These are phyloP conservation scores for Silybum marianum DNA, from an alignment of 129 eudicot genomes.

Conservation along the genomic window DNA sequence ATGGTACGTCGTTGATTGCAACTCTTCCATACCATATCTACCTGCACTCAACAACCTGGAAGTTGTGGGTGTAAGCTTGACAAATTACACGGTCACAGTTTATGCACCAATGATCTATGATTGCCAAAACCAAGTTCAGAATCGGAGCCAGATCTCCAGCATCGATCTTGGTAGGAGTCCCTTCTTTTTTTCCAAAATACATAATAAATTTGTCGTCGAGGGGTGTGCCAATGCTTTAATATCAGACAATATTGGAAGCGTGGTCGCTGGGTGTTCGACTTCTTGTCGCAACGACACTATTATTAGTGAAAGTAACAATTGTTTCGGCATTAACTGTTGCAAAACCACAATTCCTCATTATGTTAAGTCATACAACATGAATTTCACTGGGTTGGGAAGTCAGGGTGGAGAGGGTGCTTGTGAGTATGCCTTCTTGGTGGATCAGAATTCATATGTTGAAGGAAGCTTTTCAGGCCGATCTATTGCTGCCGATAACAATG, in stretches of 20 bases:
- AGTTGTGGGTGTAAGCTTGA: neutral
- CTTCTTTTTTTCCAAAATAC: neutral
- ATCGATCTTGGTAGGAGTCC: slow-evolving; percentile 11
- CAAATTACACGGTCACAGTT: neutral
- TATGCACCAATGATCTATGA: neutral
- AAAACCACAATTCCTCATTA: neutral
- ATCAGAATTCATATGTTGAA: neutral
- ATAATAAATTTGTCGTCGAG: neutral
- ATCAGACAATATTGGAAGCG: neutral
- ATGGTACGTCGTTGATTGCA: slow-evolving; percentile 14
- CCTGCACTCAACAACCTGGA: neutral
- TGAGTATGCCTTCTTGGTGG: slow-evolving; percentile 7
- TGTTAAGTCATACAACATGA: neutral
- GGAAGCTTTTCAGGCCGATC: neutral
- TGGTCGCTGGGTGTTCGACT: neutral
- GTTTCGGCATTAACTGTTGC: neutral
- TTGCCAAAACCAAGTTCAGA: slow-evolving; percentile 1
- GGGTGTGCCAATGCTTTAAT: slow-evolving; percentile 10
- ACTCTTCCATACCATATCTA: slow-evolving; percentile 7
- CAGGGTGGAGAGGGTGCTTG: neutral
- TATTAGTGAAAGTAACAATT: neutral
- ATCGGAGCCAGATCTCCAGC: neutral
- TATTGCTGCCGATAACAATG: neutral
- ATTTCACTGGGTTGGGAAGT: neutral
- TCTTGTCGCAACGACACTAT: neutral